Conservation (phyloP, 2,329 filamentous ascomycete genomes). For the Pseudovirgaria hyperparasitica region DNA sequence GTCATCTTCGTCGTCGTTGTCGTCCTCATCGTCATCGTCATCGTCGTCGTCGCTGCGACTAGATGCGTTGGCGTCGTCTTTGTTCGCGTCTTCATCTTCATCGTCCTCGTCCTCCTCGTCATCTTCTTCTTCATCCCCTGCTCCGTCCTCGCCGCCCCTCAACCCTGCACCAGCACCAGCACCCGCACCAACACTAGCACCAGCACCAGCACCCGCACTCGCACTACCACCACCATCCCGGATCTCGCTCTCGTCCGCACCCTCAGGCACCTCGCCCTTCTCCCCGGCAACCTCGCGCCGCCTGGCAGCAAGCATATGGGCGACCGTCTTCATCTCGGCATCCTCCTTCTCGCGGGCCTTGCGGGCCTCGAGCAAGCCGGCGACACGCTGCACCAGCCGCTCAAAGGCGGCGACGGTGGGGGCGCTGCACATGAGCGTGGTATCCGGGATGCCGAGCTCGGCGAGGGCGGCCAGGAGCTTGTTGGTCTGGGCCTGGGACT, state of each 20-base stretch:
- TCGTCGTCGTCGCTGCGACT: slow-evolving; percentile 9
- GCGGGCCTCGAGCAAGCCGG: slow-evolving; percentile 55
- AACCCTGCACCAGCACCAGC: slow-evolving; percentile 5
- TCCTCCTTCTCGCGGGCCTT: slow-evolving; percentile 68
- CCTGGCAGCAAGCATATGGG: slow-evolving; percentile 17
- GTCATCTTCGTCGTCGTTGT: slow-evolving; percentile 43
- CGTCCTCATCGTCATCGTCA: slow-evolving; percentile 15
- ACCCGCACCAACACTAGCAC: slow-evolving; percentile 13
- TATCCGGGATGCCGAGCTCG: slow-evolving; percentile 57
- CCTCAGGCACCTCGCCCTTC: slow-evolving; percentile 6
- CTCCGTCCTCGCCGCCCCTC: slow-evolving; percentile 8
- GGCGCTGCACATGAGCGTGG: slow-evolving; percentile 63
- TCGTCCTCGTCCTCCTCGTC: slow-evolving; percentile 8
- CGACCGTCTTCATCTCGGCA: slow-evolving; percentile 50
- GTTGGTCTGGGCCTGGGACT: slow-evolving; percentile 61
- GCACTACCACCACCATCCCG: slow-evolving; percentile 15
- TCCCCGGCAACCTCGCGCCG: slow-evolving; percentile 23
- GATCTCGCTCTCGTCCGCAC: slow-evolving; percentile 7
- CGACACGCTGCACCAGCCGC: slow-evolving; percentile 53
- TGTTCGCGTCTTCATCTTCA: slow-evolving; percentile 25
- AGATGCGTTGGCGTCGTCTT: slow-evolving; percentile 37
- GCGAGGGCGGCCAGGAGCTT: slow-evolving; percentile 61
- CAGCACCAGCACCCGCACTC: slow-evolving; percentile 9
- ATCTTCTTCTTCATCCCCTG: slow-evolving; percentile 28
- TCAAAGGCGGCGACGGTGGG: slow-evolving; percentile 61